Base-by-base conservation (phyloP, 352 stramenopile genomes). In the Globisporangium cederbergense region DNA sequence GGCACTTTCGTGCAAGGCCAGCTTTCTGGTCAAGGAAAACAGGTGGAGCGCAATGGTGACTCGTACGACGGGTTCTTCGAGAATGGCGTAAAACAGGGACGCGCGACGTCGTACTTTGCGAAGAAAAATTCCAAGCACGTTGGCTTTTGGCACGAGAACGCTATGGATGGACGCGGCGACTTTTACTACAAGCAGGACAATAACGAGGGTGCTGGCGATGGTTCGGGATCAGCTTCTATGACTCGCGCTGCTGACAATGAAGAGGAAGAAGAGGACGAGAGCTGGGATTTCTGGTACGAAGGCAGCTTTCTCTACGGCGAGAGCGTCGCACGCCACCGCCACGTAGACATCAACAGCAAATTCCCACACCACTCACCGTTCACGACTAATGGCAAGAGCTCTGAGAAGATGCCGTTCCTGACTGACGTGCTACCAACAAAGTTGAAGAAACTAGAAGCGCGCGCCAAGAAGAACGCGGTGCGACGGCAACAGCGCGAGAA, bases 231-330 rank as follows among this genome's bases (percentile, higher is more conserved):
- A 5, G 63, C 14, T n/a, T 47, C 34, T 9, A 5, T 34, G 14
- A 14, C 5, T 36, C n/a, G 22, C 16, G 64, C 32, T 40, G 45
- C 6, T 49, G 43, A 46, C 47, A 52, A 1, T 58, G 67, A 47
- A 10, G 56, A 49, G 9, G 36, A 58, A 58, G 7, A 74, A 16
- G 22, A 38, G 50, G 25, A 53, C 4, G 34, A 74, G 11, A 64
- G 73, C 4, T 87, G 78, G 75, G 79, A 87, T 30, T 89, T 83
- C 40, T 86, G 72, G 78, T 91, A 91, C 59, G 83, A 91, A 87
- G 83, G 80, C 11, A 78, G 68, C n/a, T 90, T 90, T 56, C 64
- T 86, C 25, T 68, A 87, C 45, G 78, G 78, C 57, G 72, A 86
- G 63, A 88, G 75, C 49, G 78, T 78, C 25, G 73, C 77, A 18